Evolutionary conservation across 1,139 yeast genomes (phyloP).

Genomic region (Kodamaea ohmeri): DNA sequence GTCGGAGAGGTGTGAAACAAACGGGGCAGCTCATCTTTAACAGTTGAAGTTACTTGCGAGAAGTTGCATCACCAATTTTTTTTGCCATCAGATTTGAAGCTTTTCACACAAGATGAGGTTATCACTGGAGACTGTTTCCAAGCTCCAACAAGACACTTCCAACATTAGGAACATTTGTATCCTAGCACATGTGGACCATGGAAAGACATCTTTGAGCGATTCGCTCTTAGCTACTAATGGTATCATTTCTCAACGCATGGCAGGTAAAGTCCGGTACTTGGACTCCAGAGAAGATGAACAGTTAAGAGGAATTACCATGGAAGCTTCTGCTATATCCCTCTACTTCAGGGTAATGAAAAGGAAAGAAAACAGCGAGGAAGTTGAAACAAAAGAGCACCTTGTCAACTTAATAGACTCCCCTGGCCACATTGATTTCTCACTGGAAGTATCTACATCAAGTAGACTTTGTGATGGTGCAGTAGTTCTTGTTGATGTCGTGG

Average conservation of each 20-base stretch:
- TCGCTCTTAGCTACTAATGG: slow-evolving; percentile 93
- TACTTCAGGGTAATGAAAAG: slow-evolving; percentile 67
- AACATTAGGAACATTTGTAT: slow-evolving; percentile 88
- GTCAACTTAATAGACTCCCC: slow-evolving; percentile 96
- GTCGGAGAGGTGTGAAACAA: slow-evolving; percentile 23
- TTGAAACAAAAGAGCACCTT: slow-evolving; percentile 66
- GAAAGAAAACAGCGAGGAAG: slow-evolving; percentile 26
- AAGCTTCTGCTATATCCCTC: slow-evolving; percentile 86
- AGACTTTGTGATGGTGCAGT: slow-evolving; percentile 96
- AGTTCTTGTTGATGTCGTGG: slow-evolving; percentile 92
- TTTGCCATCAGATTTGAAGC: slow-evolving; percentile 1
- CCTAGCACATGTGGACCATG: slow-evolving; percentile 97
- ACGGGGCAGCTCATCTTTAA: slow-evolving; percentile 28
- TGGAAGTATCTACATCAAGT: slow-evolving; percentile 94
- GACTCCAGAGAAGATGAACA: slow-evolving; percentile 97
- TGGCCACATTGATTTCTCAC: slow-evolving; percentile 95
- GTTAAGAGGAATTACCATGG: slow-evolving; percentile 96
- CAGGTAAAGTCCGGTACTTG: slow-evolving; percentile 89
- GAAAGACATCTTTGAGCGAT: slow-evolving; percentile 93
- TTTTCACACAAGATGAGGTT: slow-evolving; percentile 38
- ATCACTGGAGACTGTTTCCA: slow-evolving; percentile 60
- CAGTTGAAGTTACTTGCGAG: not conserved
- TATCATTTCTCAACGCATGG: slow-evolving; percentile 89
- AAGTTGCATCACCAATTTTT: slow-evolving; percentile 4
- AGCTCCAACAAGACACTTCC: slow-evolving; percentile 67